Evolutionary conservation across 345 rosid genomes (phyloP), one percentile per base, ranked within the genome.

Genomic region (Triadica sebifera): DNA sequence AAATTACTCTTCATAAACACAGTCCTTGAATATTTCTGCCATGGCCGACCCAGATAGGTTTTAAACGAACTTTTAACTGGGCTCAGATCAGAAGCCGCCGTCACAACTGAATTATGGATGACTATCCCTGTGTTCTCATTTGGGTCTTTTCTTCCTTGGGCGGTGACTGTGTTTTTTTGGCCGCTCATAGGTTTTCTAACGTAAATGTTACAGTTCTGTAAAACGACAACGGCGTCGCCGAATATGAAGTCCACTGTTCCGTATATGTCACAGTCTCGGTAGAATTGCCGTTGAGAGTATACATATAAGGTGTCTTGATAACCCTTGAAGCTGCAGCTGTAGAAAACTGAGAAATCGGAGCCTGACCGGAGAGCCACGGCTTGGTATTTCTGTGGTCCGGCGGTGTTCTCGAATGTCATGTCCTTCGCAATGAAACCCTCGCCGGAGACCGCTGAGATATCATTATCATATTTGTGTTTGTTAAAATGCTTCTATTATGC

Each of bases 281-380:
- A 91, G 89, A 94, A 94, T 74, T 94, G 98, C 56, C 96, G 90
- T 22, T 85, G 81, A 17, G 96, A 52, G 80, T 92, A 86, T 47
- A 92, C 93, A 63, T 94, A 94, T 37, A 94, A 78, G 51, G 98
- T 94, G 82, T 94, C 97, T 74, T 94, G 98, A 78, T 92, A 94
- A n/a, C 97, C 97, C 79, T 81, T 89, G 90, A 94, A 85, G 81
- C 96, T 84, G 72, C 98, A 92, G 17, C 77, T 52, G 78, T 90
- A 90, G 86, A 90, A 92, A 12, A 94, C 93, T 0, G 97, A 86
- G 80, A 84, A 82, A 62, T 92, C 96, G 38, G 97, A 86, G 51
- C 93, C 89, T 9, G 97, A 94, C 2, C 94, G 89, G 67, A 94
- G 85, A 11, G 97, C 97, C 47, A 94, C 97, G 0, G 98, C 98